Base-by-base conservation (phyloP, 2,329 filamentous ascomycete genomes). In the Septoria linicola region DNA sequence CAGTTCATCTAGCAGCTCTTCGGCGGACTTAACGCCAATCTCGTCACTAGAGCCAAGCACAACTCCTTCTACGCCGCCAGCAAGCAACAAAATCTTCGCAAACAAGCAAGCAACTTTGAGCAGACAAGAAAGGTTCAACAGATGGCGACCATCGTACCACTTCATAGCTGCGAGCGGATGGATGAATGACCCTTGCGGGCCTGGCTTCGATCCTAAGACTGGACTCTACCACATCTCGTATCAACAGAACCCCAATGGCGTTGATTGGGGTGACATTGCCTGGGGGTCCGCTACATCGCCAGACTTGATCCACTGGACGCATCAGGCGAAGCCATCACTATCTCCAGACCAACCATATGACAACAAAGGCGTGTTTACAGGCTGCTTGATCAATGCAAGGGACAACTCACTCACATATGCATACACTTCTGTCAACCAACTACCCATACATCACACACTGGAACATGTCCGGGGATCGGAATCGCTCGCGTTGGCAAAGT, bases 101-200 rank as follows among this genome's bases (percentile, higher is more conserved):
- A 6, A 32, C 20, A 34, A 49, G 39, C 47, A 27, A 20, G 31
- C 42, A 27, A 4, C 31, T 14, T 30, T 47, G 30, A 48, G 43
- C 41, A 41, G 49, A 50, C 27, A 41, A 34, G 37, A 53, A 16
- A 21, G 40, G 13, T 58, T 58, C 48, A 16, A 30, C 21, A 44
- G 56, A 53, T 63, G 60, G 60, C 51, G 61, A 11, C 61, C 61
- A 32, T 59, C 59, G 1, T 73, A 67, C 51, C 72, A 75, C 51
- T 45, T 73, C 4, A 63, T 62, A 19, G 66, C 72, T 1, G 66
- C 68, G 6, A 50, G 43, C 25, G 69, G 70, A 16, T 75, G 73
- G 72, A 64, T 74, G 59, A 75, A 75, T 42, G 72, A 75, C 39
- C 73, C 73, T 4, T 74, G 72, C 54, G 73, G 67, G 1, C 65